Conservation (phyloP, 768 basidiomycete genomes). For the Boletus reticulatus region DNA sequence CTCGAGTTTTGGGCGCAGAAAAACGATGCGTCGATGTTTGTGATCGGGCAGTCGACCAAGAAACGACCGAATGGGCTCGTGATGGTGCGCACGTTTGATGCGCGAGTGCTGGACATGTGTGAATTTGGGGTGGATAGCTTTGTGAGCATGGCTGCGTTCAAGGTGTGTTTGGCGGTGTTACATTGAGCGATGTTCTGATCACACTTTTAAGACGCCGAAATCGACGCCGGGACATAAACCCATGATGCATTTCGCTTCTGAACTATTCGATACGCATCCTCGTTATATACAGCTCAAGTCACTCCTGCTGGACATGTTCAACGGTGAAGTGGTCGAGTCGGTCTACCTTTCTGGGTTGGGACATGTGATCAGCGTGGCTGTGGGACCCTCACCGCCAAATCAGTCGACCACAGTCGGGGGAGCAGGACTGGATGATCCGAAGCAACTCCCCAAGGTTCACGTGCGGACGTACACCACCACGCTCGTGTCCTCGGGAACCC, state of each 20-base stretch:
- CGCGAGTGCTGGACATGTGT: slow-evolving; percentile 88
- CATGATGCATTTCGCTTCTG: slow-evolving; percentile 93
- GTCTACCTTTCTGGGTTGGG: slow-evolving; percentile 84
- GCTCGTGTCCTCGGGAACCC: slow-evolving; percentile 72
- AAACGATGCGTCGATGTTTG: slow-evolving; percentile 91
- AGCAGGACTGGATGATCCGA: slow-evolving; percentile 37
- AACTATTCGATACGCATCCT: slow-evolving; percentile 93
- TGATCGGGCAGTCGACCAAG: slow-evolving; percentile 90
- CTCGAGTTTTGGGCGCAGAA: slow-evolving; percentile 92
- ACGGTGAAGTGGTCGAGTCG: slow-evolving; percentile 78
- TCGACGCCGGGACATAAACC: slow-evolving; percentile 88
- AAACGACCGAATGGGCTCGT: slow-evolving; percentile 89
- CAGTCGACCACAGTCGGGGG: neutral
- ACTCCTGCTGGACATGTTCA: slow-evolving; percentile 87
- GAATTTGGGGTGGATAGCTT: slow-evolving; percentile 88
- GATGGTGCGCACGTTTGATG: slow-evolving; percentile 84
- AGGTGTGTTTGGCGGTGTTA: slow-evolving; percentile 43
- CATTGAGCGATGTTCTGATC: neutral
- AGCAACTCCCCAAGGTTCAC: slow-evolving; percentile 76
- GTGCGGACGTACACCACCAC: slow-evolving; percentile 82
- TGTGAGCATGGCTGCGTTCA: slow-evolving; percentile 76
- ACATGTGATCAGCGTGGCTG: slow-evolving; percentile 81
- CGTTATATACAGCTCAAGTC: slow-evolving; percentile 91
- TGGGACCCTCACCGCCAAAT: slow-evolving; percentile 56
- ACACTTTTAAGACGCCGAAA: slow-evolving; percentile 61